Conservation (phyloP, 331 rosid species). For the Phaseolus coccineus region DNA sequence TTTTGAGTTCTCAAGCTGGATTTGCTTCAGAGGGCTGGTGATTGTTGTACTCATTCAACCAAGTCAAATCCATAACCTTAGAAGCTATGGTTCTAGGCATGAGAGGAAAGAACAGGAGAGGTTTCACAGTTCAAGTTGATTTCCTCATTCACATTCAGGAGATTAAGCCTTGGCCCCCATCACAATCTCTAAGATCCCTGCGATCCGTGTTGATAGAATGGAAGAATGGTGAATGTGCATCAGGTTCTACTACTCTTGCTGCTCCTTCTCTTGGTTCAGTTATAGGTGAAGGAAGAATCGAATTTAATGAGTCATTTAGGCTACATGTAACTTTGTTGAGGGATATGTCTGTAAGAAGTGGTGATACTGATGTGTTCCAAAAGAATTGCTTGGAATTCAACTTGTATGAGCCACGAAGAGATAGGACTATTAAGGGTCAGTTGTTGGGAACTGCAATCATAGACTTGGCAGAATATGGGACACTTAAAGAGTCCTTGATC, state of each 20-base stretch:
- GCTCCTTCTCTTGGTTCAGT: constrained; percentile 73
- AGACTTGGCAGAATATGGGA: constrained; percentile 77
- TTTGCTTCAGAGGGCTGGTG: constrained; percentile 46
- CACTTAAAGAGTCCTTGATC: constrained; percentile 54
- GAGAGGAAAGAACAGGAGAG: constrained; percentile 66
- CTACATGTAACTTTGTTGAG: constrained; percentile 67
- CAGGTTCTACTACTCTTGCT: constrained; percentile 71
- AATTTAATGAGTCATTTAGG: constrained; percentile 69
- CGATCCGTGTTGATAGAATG: constrained; percentile 76
- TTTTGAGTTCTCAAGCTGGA: constrained; percentile 22
- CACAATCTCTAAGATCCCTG: constrained; percentile 75
- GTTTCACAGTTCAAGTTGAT: constrained; percentile 58
- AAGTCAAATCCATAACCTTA: constrained; percentile 39
- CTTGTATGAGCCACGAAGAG: constrained; percentile 78
- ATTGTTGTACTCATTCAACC: constrained; percentile 12
- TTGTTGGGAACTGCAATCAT: constrained; percentile 68
- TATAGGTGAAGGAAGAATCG: constrained; percentile 80
- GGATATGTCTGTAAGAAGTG: constrained; percentile 67
- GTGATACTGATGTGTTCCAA: constrained; percentile 65
- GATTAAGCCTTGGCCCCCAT: constrained; percentile 92
- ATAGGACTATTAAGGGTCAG: constrained; percentile 73
- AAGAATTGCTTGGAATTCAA: constrained; percentile 76
- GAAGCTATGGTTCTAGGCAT: constrained; percentile 66
- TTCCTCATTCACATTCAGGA: constrained; percentile 72
- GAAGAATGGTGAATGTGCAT: constrained; percentile 72